Conservation (phyloP, 1,284 basidiomycete genomes). For the Xerocomus amazonicus region DNA sequence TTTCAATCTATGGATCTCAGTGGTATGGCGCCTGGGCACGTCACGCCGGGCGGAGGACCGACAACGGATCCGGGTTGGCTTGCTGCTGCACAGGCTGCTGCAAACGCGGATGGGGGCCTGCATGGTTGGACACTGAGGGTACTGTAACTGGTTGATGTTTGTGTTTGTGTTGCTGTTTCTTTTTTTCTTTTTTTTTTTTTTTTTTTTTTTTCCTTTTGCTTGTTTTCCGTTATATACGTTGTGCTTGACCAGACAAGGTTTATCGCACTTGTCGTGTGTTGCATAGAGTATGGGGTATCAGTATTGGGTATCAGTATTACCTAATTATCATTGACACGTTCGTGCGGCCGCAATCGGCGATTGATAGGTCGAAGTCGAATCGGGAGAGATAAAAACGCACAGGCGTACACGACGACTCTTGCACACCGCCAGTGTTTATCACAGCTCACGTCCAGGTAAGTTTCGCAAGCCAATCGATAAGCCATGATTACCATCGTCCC, state of each 20-base stretch:
- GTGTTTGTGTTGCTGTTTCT: slow-evolving; percentile 8
- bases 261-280: slow-evolving; percentile 14
- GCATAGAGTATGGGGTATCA: slow-evolving; percentile 2
- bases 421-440: slow-evolving; percentile 7
- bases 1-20: slow-evolving; percentile 62
- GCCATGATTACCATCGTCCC: slow-evolving; percentile 11
- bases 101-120: slow-evolving; percentile 50
- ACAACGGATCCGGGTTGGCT: slow-evolving; percentile 60
- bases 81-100: slow-evolving; percentile 62
- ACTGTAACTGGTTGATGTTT: slow-evolving; percentile 41
- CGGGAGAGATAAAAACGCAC: slow-evolving; percentile 15
- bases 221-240: slow-evolving; percentile 31
- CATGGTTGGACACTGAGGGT: slow-evolving; percentile 75
- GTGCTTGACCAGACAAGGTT: slow-evolving; percentile 14
- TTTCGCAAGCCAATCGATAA: slow-evolving; percentile 20
- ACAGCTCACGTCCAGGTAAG: slow-evolving; percentile 18
- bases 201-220: slow-evolving; percentile 22
- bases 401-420: not conserved
- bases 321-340: slow-evolving; percentile 24
- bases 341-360: slow-evolving; percentile 10
- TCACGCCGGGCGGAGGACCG: slow-evolving; percentile 36
- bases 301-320: slow-evolving; percentile 3
- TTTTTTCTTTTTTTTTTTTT: slow-evolving; percentile 15
- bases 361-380: slow-evolving; percentile 4
- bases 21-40: slow-evolving; percentile 37